phyloP scores from a whole-genome alignment of 306 rosid species.

The Medicago ruthenica region DNA sequence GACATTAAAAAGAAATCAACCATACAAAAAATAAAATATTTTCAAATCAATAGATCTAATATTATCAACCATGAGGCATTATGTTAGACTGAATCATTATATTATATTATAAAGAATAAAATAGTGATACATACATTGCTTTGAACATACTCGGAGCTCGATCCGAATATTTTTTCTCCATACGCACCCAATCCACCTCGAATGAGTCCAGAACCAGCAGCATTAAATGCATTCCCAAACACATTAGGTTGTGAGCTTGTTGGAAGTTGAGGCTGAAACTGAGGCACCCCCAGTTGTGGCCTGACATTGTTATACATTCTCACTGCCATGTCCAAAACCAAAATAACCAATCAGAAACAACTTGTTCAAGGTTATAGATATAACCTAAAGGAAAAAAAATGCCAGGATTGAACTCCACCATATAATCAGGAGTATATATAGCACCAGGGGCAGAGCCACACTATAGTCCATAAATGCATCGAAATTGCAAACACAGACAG shows the following conservation, averaged over 20 bases:
- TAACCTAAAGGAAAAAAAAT: background rate
- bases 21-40: background rate
- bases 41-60: background rate
- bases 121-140: constrained; percentile 70
- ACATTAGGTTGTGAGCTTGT: constrained; percentile 63
- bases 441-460: background rate
- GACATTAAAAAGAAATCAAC: too few species aligned
- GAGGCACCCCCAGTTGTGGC: constrained; percentile 57
- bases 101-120: constrained; percentile 8
- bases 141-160: constrained; percentile 85
- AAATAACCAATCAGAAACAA: constrained; percentile 34
- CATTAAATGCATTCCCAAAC: constrained; percentile 73
- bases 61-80: constrained; percentile 44
- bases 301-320: constrained; percentile 72
- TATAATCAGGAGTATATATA: background rate
- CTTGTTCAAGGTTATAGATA: background rate
- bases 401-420: background rate
- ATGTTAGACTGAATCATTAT: background rate
- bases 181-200: constrained; percentile 90
- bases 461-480: too few species aligned
- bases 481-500: too few species aligned
- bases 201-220: constrained; percentile 82
- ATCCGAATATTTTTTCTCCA: constrained; percentile 80
- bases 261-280: constrained; percentile 45
- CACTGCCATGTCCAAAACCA: constrained; percentile 30